These are phyloP conservation scores for Tremella yokohamensis DNA, from an alignment of 768 basidiomycete species.

Conservation along the genomic window DNA sequence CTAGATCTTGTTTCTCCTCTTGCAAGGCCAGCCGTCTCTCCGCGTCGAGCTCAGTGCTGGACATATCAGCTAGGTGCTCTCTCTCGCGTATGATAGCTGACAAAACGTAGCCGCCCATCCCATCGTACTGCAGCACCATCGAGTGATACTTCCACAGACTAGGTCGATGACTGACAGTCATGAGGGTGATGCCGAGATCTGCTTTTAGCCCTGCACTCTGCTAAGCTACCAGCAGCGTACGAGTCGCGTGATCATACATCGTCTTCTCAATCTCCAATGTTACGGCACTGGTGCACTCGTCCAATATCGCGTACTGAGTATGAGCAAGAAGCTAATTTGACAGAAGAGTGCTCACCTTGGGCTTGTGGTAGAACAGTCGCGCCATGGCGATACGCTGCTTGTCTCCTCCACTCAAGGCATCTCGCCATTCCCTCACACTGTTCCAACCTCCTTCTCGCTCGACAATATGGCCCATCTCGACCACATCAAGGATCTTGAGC, in stretches of 20 bases:
- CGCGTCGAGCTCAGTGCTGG: conserved; percentile 80
- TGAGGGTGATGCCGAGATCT: conserved; percentile 77
- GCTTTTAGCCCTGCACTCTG: conserved; percentile 7
- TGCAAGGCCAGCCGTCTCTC: conserved; percentile 84
- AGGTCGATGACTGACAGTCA: conserved; percentile 93
- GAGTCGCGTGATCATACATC: conserved; percentile 90
- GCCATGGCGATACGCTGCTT: conserved; percentile 98
- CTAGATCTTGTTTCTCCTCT: conserved; percentile 87
- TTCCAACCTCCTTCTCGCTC: conserved; percentile 98
- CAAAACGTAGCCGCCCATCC: conserved; percentile 94
- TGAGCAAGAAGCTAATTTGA: neutral
- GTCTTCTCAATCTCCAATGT: conserved; percentile 84
- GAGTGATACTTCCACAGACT: conserved; percentile 78
- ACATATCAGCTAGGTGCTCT: conserved; percentile 8
- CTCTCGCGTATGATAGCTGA: conserved; percentile 54
- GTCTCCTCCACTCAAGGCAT: conserved; percentile 87
- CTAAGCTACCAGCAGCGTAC: conserved; percentile 24
- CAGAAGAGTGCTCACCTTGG: conserved; percentile 60
- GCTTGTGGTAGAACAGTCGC: conserved; percentile 87
- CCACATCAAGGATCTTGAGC: conserved; percentile 64
- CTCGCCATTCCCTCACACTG: conserved; percentile 82
- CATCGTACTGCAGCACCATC: conserved; percentile 85
- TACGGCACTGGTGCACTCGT: conserved; percentile 93
- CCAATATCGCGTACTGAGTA: conserved; percentile 82
- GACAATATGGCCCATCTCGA: conserved; percentile 81